phyloP scores from a whole-genome alignment of 2,329 filamentous ascomycete genomes.

The Tolypocladium inflatum region DNA sequence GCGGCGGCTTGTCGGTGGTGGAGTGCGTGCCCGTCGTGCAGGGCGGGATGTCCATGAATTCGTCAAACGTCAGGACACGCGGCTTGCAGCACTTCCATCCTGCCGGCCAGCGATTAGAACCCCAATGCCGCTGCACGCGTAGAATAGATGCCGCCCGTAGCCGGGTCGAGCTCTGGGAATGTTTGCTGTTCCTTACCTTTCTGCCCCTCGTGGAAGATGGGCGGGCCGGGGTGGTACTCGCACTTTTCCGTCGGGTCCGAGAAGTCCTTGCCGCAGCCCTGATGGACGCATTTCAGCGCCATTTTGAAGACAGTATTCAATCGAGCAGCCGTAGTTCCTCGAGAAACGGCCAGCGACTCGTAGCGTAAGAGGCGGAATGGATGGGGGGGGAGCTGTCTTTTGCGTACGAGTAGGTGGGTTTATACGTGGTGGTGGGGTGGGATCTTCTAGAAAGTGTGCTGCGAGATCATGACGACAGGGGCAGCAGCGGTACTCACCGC shows the following conservation, averaged over 20 bases:
- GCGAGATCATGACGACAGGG: constrained; percentile 14
- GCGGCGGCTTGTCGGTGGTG: constrained; percentile 63
- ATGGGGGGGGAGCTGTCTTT: constrained; percentile 1
- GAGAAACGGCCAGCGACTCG: not conserved
- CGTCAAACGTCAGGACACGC: constrained; percentile 92
- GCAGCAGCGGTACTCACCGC: constrained; percentile 20
- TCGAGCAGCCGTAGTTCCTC: not conserved
- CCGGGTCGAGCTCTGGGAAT: not conserved
- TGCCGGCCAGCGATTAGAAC: constrained; percentile 23
- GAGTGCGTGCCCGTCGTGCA: constrained; percentile 92
- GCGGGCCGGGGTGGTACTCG: constrained; percentile 85
- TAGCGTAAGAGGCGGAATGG: not conserved
- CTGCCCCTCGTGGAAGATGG: constrained; percentile 94
- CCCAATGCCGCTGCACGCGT: not conserved
- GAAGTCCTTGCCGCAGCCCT: constrained; percentile 87
- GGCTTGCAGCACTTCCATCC: constrained; percentile 99
- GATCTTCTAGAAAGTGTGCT: constrained; percentile 29
- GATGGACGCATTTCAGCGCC: constrained; percentile 87
- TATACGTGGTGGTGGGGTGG: constrained; percentile 19
- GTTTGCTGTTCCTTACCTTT: constrained; percentile 58
- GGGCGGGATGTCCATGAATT: constrained; percentile 86
- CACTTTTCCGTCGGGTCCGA: constrained; percentile 76
- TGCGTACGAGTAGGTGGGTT: not conserved
- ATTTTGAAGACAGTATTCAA: constrained; percentile 27
- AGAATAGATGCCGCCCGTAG: not conserved